Base-by-base conservation (phyloP, 2,329 filamentous ascomycete genomes). In the Botrytis sinoallii region DNA sequence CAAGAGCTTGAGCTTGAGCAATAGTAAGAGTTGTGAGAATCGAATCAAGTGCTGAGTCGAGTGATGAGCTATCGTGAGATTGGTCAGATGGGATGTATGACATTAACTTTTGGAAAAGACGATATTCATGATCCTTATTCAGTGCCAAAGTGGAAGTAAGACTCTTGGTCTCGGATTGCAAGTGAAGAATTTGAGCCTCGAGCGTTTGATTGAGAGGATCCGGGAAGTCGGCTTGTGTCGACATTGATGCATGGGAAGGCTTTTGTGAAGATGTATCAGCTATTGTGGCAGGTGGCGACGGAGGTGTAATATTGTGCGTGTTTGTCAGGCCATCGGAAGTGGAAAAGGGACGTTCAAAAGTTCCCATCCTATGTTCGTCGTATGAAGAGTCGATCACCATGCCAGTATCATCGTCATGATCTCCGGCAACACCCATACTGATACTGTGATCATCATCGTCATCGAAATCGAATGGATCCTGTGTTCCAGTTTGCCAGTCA, bases 401-500 rank as follows among this genome's bases (percentile, higher is more conserved):
- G 38, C 12, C 46, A n/a, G 46, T n/a, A 32, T 71, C 46, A n/a
- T 40, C 42, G 7, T 67, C 42, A 40, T 77, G 77, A 59, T 77
- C 76, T 48, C 80, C 74, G 59, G 77, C 75, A 71, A 79, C 78
- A 78, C 80, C 77, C 71, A 75, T 78, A 59, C 76, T 76, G 77
- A 85, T 85, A 0, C 79, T 75, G 5, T 68, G 48, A 42, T 66
- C 70, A 14, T 79, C 75, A 20, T 79, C 75, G 29, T 79, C 77
- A 35, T 79, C 76, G 40, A 77, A 77, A 66, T 79, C 70, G 42
- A 80, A 81, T 18, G 86, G 85, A 74, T 88, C 86, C 0, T 84
- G 79, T 0, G 86, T 85, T 0, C 85, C 84, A 72, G 86, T 74
- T 0, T 86, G 86, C 88, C 88, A 90, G 76, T 89, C 75, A 9